phyloP scores from a whole-genome alignment of 1,284 basidiomycete genomes.

The Melampsora larici-populina region DNA sequence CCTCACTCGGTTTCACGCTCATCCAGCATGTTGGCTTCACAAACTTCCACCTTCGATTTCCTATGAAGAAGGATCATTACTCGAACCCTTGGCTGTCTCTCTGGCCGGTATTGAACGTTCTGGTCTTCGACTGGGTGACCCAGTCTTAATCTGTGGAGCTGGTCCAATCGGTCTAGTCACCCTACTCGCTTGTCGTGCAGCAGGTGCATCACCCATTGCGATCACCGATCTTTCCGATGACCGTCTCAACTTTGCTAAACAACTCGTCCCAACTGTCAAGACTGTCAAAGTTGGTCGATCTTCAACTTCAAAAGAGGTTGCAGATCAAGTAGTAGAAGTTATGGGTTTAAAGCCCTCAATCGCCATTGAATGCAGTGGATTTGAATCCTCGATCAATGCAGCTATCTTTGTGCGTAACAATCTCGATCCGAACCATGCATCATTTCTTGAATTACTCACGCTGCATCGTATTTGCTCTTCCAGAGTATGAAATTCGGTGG shows the following conservation, averaged over 20 bases:
- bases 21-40: conserved; percentile 61
- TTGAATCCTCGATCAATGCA: conserved; percentile 81
- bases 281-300: conserved; percentile 54
- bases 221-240: conserved; percentile 59
- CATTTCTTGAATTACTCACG: conserved; percentile 2
- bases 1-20: conserved; percentile 57
- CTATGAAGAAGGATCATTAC: conserved; percentile 59
- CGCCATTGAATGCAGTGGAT: conserved; percentile 79
- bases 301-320: conserved; percentile 51
- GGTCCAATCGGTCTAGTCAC: conserved; percentile 60
- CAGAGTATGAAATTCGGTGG: conserved; percentile 57
- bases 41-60: conserved; percentile 57
- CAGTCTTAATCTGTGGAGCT: conserved; percentile 57
- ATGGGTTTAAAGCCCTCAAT: conserved; percentile 56
- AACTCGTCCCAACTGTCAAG: conserved; percentile 57
- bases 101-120: conserved; percentile 60
- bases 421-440: not conserved
- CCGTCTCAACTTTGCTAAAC: conserved; percentile 59
- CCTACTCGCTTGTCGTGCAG: conserved; percentile 58
- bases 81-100: conserved; percentile 60
- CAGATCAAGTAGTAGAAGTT: conserved; percentile 52
- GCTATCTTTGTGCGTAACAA: conserved; percentile 62
- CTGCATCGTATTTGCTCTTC: not conserved
- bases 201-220: conserved; percentile 60
- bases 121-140: conserved; percentile 57